Evolutionary conservation across 805 yeast species (phyloP).

Genomic region (Scheffersomyces lignosus): DNA sequence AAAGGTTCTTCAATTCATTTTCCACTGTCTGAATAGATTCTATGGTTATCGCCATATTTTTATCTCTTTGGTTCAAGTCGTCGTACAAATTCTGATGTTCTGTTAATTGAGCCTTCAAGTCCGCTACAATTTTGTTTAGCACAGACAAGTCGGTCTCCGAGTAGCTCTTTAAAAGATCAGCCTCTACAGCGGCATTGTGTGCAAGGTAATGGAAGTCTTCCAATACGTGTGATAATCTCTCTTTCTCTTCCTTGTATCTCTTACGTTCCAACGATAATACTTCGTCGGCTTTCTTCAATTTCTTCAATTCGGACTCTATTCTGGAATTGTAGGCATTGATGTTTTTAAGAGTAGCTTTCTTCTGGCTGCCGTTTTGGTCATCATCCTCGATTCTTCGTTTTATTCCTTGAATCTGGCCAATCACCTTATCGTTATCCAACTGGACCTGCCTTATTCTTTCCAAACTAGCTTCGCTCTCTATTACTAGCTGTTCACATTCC

Average conservation of each 20-base stretch:
- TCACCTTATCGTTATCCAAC: conserved; percentile 10
- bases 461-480: conserved; percentile 50
- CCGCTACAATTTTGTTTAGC: conserved; percentile 51
- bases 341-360: conserved; percentile 40
- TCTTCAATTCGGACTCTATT: conserved; percentile 61
- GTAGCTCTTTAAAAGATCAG: conserved; percentile 60
- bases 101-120: conserved; percentile 47
- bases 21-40: conserved; percentile 55
- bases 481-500: conserved; percentile 65
- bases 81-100: conserved; percentile 26
- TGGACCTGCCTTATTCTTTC: conserved; percentile 36
- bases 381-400: conserved; percentile 9
- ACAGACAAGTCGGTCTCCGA: conserved; percentile 60
- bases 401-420: conserved; percentile 7
- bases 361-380: conserved; percentile 17
- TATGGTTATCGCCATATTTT: conserved; percentile 52
- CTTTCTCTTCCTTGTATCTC: conserved; percentile 63
- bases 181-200: conserved; percentile 55
- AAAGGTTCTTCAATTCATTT: conserved; percentile 40
- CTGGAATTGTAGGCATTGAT: conserved; percentile 47
- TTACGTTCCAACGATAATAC: conserved; percentile 59
- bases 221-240: conserved; percentile 53
- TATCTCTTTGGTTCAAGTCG: conserved; percentile 42
- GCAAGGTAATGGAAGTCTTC: conserved; percentile 61
- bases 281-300: conserved; percentile 63